A percentile compares a stretch with the other conserved stretches of the same genome.
phyloP scores from a whole-genome alignment of 1,284 basidiomycete genomes.

The Tilletia indica region DNA sequence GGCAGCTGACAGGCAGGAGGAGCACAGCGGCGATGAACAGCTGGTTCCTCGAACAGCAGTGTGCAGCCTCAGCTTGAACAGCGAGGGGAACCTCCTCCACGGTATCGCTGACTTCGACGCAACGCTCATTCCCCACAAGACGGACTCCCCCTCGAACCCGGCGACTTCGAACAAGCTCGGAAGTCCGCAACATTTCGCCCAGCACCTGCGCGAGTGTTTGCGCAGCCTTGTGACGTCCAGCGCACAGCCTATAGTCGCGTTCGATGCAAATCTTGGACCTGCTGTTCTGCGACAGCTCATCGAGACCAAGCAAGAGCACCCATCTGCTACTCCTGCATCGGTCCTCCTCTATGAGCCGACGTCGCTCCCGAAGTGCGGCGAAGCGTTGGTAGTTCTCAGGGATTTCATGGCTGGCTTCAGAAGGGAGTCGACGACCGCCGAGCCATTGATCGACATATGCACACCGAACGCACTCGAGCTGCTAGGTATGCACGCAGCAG shows the following conservation, averaged over 20 bases:
- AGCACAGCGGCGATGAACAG: not conserved
- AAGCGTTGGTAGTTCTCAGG: conserved; percentile 65
- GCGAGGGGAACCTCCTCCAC: conserved; percentile 69
- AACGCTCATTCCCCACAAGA: conserved; percentile 11
- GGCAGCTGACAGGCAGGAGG: not conserved
- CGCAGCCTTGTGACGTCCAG: not conserved
- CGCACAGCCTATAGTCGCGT: conserved; percentile 63
- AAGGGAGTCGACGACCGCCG: no score
- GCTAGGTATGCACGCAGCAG: conserved; percentile 22
- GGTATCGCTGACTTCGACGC: conserved; percentile 86
- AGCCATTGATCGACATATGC: conserved; percentile 25
- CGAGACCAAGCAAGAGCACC: not conserved
- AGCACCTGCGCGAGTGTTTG: not conserved
- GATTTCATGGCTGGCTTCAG: conserved; percentile 52
- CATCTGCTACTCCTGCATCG: not conserved
- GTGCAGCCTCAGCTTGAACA: conserved; percentile 79
- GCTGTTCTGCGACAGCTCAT: conserved; percentile 46
- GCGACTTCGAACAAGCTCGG: no score
- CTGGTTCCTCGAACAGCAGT: conserved; percentile 60
- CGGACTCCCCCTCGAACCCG: no score
- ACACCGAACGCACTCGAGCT: conserved; percentile 39
- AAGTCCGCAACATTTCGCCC: no score
- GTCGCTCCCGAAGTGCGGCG: conserved; percentile 73
- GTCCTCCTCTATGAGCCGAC: conserved; percentile 68
- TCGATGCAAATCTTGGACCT: conserved; percentile 77